Conservation (phyloP, 495 filamentous ascomycete genomes). For the Trichocladium uniseriatum region DNA sequence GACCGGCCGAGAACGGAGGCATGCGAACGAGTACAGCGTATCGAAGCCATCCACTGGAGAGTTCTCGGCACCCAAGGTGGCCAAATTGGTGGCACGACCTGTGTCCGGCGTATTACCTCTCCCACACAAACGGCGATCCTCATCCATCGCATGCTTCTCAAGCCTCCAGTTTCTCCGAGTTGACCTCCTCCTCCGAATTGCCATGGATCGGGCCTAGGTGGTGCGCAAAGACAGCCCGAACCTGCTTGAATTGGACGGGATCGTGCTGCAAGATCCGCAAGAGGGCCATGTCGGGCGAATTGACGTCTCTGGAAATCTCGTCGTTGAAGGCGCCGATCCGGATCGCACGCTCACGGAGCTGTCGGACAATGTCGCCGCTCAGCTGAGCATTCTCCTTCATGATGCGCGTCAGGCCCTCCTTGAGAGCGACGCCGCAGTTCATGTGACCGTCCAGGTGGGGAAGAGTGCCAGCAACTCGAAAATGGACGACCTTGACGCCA, state of each 20-base stretch:
- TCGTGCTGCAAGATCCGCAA: not conserved
- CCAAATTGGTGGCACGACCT: not conserved
- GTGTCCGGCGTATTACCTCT: too few species aligned
- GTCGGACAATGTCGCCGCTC: not conserved
- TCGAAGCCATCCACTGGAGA: too few species aligned
- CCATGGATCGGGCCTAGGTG: too few species aligned
- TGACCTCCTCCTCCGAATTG: too few species aligned
- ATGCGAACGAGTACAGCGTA: not conserved
- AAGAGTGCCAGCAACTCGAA: constrained; percentile 8
- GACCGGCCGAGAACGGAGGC: not conserved
- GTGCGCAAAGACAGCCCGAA: too few species aligned
- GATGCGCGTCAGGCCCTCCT: constrained; percentile 1
- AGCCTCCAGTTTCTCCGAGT: too few species aligned
- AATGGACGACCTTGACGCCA: constrained; percentile 9
- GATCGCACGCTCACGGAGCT: constrained; percentile 8
- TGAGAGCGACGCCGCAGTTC: constrained; percentile 14
- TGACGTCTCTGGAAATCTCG: constrained; percentile 3
- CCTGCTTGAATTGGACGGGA: constrained; percentile 6
- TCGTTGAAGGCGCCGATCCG: constrained; percentile 6
- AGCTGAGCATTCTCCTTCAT: not conserved
- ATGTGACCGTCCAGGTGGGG: constrained; percentile 13
- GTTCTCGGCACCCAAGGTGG: too few species aligned
- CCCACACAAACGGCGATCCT: too few species aligned
- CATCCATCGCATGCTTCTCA: too few species aligned
- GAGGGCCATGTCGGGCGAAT: constrained; percentile 2